A percentile compares a stretch with the other conserved stretches of the same genome.
Evolutionary conservation across 768 basidiomycete species (phyloP).

Genomic region (Glaciozyma martinii): DNA sequence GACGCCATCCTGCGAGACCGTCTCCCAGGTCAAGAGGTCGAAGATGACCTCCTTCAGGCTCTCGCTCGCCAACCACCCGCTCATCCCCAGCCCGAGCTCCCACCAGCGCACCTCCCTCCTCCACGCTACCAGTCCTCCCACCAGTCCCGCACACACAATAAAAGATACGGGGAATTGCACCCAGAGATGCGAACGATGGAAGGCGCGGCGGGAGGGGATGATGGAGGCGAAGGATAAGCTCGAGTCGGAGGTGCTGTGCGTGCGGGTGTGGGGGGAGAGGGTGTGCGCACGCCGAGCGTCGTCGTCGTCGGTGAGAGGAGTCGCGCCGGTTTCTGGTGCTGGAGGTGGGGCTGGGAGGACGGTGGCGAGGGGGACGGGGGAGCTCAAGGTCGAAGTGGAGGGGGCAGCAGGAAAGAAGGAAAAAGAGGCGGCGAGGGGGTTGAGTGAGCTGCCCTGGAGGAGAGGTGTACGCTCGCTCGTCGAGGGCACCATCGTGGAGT

Average conservation of each 20-base stretch:
- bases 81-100: slow-evolving; percentile 23
- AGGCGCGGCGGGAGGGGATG: slow-evolving; percentile 12
- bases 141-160: slow-evolving; percentile 21
- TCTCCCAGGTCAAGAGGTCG: slow-evolving; percentile 13
- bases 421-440: too few relatives aligned
- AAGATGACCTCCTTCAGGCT: slow-evolving; percentile 25
- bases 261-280: not conserved
- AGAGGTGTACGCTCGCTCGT: too few relatives aligned
- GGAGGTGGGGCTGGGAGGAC: too few relatives aligned
- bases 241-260: not conserved
- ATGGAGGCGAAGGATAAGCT: slow-evolving; percentile 14
- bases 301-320: too few relatives aligned
- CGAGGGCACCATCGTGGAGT: too few relatives aligned
- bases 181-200: slow-evolving; percentile 26
- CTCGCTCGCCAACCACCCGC: slow-evolving; percentile 29
- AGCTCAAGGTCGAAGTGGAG: too few relatives aligned
- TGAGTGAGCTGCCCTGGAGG: too few relatives aligned
- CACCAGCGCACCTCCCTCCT: slow-evolving; percentile 15
- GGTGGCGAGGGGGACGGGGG: too few relatives aligned
- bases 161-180: slow-evolving; percentile 27
- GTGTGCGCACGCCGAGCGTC: not conserved
- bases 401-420: too few relatives aligned
- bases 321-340: too few relatives aligned
- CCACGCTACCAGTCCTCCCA: slow-evolving; percentile 17
- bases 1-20: not conserved